Evolutionary conservation across 169 alveolate genomes (phyloP).

Genomic region (Plasmodium yoelii): DNA sequence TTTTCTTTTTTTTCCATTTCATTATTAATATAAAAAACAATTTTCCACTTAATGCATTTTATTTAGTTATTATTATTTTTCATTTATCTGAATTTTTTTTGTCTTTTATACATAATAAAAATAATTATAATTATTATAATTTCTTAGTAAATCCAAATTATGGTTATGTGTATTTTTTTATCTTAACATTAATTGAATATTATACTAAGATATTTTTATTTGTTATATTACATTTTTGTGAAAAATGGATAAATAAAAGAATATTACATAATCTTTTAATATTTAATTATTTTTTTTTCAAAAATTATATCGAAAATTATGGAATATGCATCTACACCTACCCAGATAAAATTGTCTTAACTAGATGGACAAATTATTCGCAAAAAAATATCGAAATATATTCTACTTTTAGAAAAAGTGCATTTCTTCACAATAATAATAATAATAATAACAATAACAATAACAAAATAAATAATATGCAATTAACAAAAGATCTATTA

Average conservation of each 20-base stretch:
- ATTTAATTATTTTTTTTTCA: slow-evolving; percentile 46
- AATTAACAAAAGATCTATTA: neutral
- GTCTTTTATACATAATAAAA: slow-evolving; percentile 46
- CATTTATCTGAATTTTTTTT: slow-evolving; percentile 69
- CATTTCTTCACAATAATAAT: too few relatives aligned
- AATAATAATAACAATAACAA: too few relatives aligned
- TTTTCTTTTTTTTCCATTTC: slow-evolving; percentile 55
- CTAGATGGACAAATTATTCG: too few relatives aligned
- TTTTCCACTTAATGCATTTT: slow-evolving; percentile 52
- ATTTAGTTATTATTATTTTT: slow-evolving; percentile 19
- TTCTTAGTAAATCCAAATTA: slow-evolving; percentile 57
- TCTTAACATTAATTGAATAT: slow-evolving; percentile 51
- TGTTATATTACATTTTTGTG: slow-evolving; percentile 3
- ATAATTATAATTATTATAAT: slow-evolving; percentile 48
- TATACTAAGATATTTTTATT: slow-evolving; percentile 54
- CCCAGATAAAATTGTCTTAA: neutral
- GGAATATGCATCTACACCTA: slow-evolving; percentile 34
- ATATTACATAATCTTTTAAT: slow-evolving; percentile 22
- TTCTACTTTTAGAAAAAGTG: too few relatives aligned
- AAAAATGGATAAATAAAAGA: slow-evolving; percentile 30
- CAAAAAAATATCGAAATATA: neutral
- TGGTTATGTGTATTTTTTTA: slow-evolving; percentile 43
- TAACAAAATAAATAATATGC: too few relatives aligned
- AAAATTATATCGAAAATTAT: slow-evolving; percentile 11
- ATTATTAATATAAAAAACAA: slow-evolving; percentile 26